Evolutionary conservation across 331 rosid species (phyloP).

Genomic region (Pyracantha coccinea): DNA sequence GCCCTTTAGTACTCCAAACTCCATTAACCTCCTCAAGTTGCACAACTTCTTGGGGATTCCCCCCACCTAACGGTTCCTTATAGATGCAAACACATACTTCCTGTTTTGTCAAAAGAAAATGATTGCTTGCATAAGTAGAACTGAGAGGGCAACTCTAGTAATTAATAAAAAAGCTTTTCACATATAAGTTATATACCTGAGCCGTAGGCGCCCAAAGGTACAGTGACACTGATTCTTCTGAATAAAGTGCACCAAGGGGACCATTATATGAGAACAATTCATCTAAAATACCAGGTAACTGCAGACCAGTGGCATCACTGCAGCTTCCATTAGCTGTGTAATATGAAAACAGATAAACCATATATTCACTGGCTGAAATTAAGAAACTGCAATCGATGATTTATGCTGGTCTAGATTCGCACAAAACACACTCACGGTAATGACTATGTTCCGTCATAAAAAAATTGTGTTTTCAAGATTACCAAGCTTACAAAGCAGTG

Average conservation of each 20-base stretch:
- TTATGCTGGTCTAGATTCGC: background rate
- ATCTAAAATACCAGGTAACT: constrained; percentile 88
- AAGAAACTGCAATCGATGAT: background rate
- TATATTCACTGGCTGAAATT: background rate
- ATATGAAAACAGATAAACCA: background rate
- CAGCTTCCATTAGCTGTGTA: constrained; percentile 60
- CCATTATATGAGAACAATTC: constrained; percentile 77
- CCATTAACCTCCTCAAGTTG: constrained; percentile 80
- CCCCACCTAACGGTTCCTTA: constrained; percentile 53
- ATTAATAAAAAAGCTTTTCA: background rate
- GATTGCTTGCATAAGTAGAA: background rate
- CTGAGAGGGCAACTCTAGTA: background rate
- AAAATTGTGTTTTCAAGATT: background rate
- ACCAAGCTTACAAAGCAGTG: background rate
- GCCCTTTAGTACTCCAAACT: constrained; percentile 76
- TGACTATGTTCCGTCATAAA: background rate
- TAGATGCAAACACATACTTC: constrained; percentile 54
- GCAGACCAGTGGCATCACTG: constrained; percentile 69
- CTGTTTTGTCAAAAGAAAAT: constrained; percentile 30
- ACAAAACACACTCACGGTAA: background rate
- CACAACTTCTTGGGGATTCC: constrained; percentile 49
- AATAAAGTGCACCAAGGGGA: constrained; percentile 75
- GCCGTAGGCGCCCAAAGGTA: constrained; percentile 97
- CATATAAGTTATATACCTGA: constrained; percentile 39
- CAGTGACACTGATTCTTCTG: constrained; percentile 62